Conservation (phyloP, 768 basidiomycete species). For the Tulasnella sp. region DNA sequence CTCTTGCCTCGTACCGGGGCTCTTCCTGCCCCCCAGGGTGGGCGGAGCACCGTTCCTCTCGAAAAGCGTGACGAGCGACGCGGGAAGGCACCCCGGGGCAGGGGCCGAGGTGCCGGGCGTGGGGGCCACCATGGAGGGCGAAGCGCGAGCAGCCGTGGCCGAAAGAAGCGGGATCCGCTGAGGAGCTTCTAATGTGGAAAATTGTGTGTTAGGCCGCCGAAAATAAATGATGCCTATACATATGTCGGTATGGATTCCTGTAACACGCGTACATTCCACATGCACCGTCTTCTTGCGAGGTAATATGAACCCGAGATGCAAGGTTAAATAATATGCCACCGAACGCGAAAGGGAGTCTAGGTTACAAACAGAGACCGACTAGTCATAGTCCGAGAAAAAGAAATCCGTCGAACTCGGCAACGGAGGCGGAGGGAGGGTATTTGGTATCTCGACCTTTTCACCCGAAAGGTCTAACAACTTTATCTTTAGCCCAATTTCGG, state of each 20-base stretch:
- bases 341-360: too few species aligned
- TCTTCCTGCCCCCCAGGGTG: background rate
- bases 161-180: background rate
- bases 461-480: slow-evolving; percentile 86
- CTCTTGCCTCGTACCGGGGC: slow-evolving; percentile 44
- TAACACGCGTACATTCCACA: background rate
- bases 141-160: too few species aligned
- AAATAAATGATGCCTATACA: background rate
- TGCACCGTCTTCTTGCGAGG: too few species aligned
- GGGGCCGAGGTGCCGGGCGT: background rate
- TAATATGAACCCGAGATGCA: too few species aligned
- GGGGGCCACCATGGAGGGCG: too few species aligned
- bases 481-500: slow-evolving; percentile 85
- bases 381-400: slow-evolving; percentile 56
- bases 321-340: too few species aligned
- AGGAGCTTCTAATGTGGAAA: background rate
- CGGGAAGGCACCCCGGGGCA: background rate
- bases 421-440: slow-evolving; percentile 59
- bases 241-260: background rate
- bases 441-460: slow-evolving; percentile 81
- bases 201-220: background rate
- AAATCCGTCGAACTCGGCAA: slow-evolving; percentile 73
- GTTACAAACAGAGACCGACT: background rate
- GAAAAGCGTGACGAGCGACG: background rate
- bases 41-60: background rate